Evolutionary conservation across 805 yeast genomes (phyloP), one percentile per base, ranked within the genome.

Genomic region (Cyberlindnera mrakii): DNA sequence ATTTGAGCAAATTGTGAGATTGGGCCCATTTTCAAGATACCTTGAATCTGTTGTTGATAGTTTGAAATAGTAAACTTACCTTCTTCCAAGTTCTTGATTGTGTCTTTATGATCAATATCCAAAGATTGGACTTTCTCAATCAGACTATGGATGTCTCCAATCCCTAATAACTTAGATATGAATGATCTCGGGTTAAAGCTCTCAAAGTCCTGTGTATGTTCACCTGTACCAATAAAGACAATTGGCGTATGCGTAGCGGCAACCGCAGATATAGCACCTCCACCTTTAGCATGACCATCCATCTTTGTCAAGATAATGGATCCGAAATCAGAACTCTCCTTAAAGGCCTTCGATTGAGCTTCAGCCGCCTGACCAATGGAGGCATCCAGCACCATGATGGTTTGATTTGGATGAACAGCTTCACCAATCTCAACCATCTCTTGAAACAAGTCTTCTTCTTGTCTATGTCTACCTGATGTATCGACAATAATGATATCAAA

Each of bases 241-340:
- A 91, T 84, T 7, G 99, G 99, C 0, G 98, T 93, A 43, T 85
- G 75, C 3, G 98, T 91, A 3, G 96, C 93, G 2, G 99, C 99
- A 42, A 91, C 97, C 0, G 99, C 99, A 33, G 96, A 88, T 42
- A 91, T 90, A 27, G 99, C 99, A 72, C 99, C 99, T 68, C 99
- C 99, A 63, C 99, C 99, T 67, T 85, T 91, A 32, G 98, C 99
- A 58, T 93, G 97, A 41, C 98, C 98, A 66, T 91, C 99, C 95
- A 91, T 81, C 64, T 91, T 91, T 18, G 99, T 91, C 59, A 91
- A 74, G 46, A 91, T 84, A 50, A 91, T 91, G 20, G 97, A 89
- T 55, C 99, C 99, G 59, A 93, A 93, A 59, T 91, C 82, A 5
- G 96, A 73, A 29, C 90, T 78, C 41, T 90, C 96, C 64, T 91